Evolutionary conservation across 371 early-diverging fungal genomes (phyloP).

Genomic region (Saksenaea vasiformis): DNA sequence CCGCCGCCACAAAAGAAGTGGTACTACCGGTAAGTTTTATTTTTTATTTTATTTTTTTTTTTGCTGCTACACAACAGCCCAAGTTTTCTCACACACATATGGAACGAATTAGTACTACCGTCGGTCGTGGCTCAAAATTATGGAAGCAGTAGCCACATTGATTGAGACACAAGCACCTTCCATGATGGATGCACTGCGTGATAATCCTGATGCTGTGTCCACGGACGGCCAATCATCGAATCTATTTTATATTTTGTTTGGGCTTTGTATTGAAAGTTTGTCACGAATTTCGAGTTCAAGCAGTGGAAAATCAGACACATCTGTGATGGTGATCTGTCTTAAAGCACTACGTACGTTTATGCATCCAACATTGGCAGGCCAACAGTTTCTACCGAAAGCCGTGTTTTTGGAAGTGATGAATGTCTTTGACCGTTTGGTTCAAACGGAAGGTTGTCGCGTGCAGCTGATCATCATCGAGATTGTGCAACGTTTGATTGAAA

Average conservation of each 20-base stretch:
- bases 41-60: too few species aligned
- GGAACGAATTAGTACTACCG: conserved; percentile 46
- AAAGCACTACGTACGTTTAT: conserved; percentile 44
- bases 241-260: conserved; percentile 60
- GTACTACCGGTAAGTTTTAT: conserved; percentile 56
- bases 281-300: conserved; percentile 49
- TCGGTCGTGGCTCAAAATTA: conserved; percentile 56
- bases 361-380: conserved; percentile 42
- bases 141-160: conserved; percentile 57
- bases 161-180: conserved; percentile 44
- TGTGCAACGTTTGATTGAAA: conserved; percentile 42
- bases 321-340: conserved; percentile 41
- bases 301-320: conserved; percentile 30
- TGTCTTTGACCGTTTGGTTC: conserved; percentile 64
- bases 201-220: conserved; percentile 36
- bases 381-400: conserved; percentile 47
- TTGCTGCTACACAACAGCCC: too few species aligned
- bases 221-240: conserved; percentile 38
- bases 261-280: conserved; percentile 67
- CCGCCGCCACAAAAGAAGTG: conserved; percentile 56
- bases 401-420: conserved; percentile 65
- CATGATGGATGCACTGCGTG: conserved; percentile 43
- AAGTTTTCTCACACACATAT: conserved; percentile 10
- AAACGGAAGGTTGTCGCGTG: conserved; percentile 51
- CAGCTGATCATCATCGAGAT: conserved; percentile 52